These are phyloP conservation scores for Penicillium ucsense DNA, from an alignment of 495 filamentous ascomycete genomes.

Conservation along the genomic window DNA sequence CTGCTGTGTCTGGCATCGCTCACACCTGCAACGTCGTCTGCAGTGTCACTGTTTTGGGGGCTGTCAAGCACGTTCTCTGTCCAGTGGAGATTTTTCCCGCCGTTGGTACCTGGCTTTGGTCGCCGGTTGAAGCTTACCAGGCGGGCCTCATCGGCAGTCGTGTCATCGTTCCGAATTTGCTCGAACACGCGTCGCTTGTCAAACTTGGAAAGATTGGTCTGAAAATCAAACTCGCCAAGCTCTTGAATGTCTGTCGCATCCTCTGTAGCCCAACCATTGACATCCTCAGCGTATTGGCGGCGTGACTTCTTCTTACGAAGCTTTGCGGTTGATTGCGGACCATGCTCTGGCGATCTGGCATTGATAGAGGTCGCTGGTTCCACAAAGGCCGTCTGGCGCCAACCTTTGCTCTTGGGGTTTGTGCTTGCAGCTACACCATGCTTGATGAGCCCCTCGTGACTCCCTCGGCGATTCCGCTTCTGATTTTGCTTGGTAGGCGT, in stretches of 20 bases:
- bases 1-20: slow-evolving; percentile 48
- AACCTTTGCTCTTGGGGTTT: slow-evolving; percentile 53
- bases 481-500: slow-evolving; percentile 11
- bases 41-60: slow-evolving; percentile 59
- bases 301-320: slow-evolving; percentile 47
- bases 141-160: slow-evolving; percentile 76
- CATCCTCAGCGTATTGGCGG: slow-evolving; percentile 44
- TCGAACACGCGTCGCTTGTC: slow-evolving; percentile 86
- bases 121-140: slow-evolving; percentile 82
- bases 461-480: slow-evolving; percentile 26
- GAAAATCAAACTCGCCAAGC: slow-evolving; percentile 87
- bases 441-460: slow-evolving; percentile 16
- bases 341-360: slow-evolving; percentile 15
- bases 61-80: slow-evolving; percentile 82
- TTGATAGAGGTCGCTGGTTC: slow-evolving; percentile 30
- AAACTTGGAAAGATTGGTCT: slow-evolving; percentile 78
- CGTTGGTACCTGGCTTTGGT: slow-evolving; percentile 64
- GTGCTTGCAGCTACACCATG: slow-evolving; percentile 28
- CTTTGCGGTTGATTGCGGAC: slow-evolving; percentile 19
- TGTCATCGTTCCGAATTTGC: slow-evolving; percentile 78
- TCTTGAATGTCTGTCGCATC: slow-evolving; percentile 97
- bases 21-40: slow-evolving; percentile 47
- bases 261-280: slow-evolving; percentile 92
- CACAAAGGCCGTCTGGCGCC: slow-evolving; percentile 75
- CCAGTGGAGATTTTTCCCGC: slow-evolving; percentile 84